Base-by-base conservation (phyloP, 768 basidiomycete species). In the Auriscalpium microsporum region DNA sequence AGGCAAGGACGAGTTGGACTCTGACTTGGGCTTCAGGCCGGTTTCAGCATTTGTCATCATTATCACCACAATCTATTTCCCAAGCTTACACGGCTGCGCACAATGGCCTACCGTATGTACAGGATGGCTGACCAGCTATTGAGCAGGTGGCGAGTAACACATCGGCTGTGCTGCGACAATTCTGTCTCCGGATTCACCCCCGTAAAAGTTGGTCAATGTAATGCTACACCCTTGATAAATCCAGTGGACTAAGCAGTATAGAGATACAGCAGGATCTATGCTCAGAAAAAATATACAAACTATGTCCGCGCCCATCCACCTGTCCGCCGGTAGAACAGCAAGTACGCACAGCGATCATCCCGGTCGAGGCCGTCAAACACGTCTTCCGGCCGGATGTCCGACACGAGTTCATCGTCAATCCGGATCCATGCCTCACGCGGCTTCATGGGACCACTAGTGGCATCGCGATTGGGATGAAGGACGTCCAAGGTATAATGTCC, bases 401-500 rank as follows among this genome's bases (percentile, higher is more conserved):
- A 83, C 23, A 94, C 86, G 10, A 85, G 72, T 68, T 96, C 94
- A 65, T 97, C 95, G 68, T 98, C 94, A 52, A 97, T 87, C 50
- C 94, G 84, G 57, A 96, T 76, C 95, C 95, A 97, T 10, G 81
- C 85, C 55, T 88, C 83, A 6, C 77, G 75, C 2, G 75, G 72
- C 38, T 70, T 66, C 40, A 17, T 14, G 28, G 65, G 63, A 54
- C 59, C 64, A 17, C 37, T 34, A 36, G 10, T 45, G 10, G 77
- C 71, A 67, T 78, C 80, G 37, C 84, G 76, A 59, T 80, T 79
- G 3, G 86, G 87, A 62, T 90, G 86, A 2, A 94, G 73, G 10
- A 94, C 87, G 63, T 93, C 88, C 48, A 95, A 80, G 2, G 94
- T 98, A 72, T 97, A 98, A 69, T 97, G 95, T 1, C 95, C 95